These are phyloP conservation scores for Parastagonospora avenae DNA, from an alignment of 2,329 filamentous ascomycete genomes.

Conservation along the genomic window DNA sequence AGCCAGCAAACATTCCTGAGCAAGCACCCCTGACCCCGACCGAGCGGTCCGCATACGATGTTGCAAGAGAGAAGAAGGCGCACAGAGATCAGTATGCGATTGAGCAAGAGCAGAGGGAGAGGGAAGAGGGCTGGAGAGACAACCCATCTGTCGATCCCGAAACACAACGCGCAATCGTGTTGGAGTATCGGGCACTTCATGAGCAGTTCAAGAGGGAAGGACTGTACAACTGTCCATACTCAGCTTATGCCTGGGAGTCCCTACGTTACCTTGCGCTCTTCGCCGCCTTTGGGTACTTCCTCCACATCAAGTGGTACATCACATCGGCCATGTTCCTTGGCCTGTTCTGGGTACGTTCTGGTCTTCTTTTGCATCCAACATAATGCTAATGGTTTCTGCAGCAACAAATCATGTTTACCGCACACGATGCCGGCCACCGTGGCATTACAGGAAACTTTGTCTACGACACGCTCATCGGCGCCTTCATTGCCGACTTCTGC, in stretches of 20 bases:
- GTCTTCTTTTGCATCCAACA: slow-evolving; percentile 6
- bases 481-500: slow-evolving; percentile 69
- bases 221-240: slow-evolving; percentile 64
- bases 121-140: slow-evolving; percentile 41
- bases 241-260: slow-evolving; percentile 64
- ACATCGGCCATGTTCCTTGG: slow-evolving; percentile 65
- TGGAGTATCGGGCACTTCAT: slow-evolving; percentile 63
- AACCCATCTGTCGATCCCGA: slow-evolving; percentile 59
- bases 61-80: slow-evolving; percentile 19
- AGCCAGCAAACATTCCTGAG: slow-evolving; percentile 22
- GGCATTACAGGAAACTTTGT: slow-evolving; percentile 66
- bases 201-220: slow-evolving; percentile 60
- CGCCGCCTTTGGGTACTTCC: slow-evolving; percentile 51
- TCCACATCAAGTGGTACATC: slow-evolving; percentile 61
- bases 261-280: slow-evolving; percentile 62
- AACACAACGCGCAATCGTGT: slow-evolving; percentile 61
- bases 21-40: slow-evolving; percentile 26
- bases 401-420: slow-evolving; percentile 73
- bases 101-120: slow-evolving; percentile 44
- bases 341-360: slow-evolving; percentile 60
- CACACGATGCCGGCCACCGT: slow-evolving; percentile 68
- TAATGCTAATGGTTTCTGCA: slow-evolving; percentile 30
- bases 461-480: slow-evolving; percentile 63
- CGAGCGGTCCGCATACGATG: slow-evolving; percentile 4
- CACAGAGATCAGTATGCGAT: slow-evolving; percentile 40